phyloP scores from a whole-genome alignment of 257 asterid species.

The Verbena officinalis region DNA sequence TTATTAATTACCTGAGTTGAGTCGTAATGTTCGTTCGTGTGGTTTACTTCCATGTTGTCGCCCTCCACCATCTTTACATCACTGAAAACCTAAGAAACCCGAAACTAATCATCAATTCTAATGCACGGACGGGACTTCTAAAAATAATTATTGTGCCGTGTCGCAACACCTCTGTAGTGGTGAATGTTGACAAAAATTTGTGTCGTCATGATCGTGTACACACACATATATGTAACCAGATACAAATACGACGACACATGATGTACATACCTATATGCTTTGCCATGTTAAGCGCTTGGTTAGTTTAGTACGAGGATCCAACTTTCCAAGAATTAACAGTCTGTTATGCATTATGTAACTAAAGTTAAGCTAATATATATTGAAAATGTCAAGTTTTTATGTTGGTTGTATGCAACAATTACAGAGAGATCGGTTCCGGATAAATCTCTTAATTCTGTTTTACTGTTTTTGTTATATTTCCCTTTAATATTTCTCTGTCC shows the following conservation, averaged over 20 bases:
- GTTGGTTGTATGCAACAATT: too few relatives aligned
- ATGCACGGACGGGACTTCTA: background rate
- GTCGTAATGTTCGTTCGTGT: background rate
- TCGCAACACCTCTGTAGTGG: too few relatives aligned
- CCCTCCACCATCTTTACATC: conserved; percentile 21
- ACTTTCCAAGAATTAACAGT: background rate
- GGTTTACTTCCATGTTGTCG: conserved; percentile 15
- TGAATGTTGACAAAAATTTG: too few relatives aligned
- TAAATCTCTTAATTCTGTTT: too few relatives aligned
- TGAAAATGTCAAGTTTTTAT: background rate
- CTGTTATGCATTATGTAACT: background rate
- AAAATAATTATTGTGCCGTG: background rate
- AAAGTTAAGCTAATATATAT: background rate
- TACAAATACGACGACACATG: too few relatives aligned
- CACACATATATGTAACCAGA: too few relatives aligned
- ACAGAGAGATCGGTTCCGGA: too few relatives aligned
- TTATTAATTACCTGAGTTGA: background rate
- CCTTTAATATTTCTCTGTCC: too few relatives aligned
- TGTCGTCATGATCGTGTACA: too few relatives aligned
- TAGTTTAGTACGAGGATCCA: background rate
- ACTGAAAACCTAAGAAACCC: background rate
- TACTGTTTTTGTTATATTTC: too few relatives aligned
- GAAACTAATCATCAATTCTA: conserved; percentile 20
- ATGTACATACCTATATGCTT: background rate
- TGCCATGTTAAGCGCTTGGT: background rate